These are phyloP conservation scores for Trichophyton verrucosum DNA, from an alignment of 2,329 filamentous ascomycete genomes.

Conservation along the genomic window DNA sequence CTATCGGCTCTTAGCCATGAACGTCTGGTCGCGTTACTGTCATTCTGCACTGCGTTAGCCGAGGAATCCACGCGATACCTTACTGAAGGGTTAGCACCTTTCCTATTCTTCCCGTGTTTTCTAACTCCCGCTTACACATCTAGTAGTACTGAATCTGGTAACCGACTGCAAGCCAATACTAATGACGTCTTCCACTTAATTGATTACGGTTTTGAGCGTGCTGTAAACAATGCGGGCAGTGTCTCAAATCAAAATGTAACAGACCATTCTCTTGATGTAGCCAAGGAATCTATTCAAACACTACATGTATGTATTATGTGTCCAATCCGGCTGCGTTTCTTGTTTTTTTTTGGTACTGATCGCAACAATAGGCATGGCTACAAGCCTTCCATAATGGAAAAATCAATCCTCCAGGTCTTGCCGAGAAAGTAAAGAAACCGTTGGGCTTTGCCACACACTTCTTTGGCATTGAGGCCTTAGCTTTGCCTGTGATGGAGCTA, in stretches of 20 bases:
- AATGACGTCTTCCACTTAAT: slow-evolving; percentile 27
- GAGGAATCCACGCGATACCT: slow-evolving; percentile 25
- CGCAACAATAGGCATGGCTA: slow-evolving; percentile 11
- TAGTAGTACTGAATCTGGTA: slow-evolving; percentile 10
- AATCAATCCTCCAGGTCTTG: slow-evolving; percentile 6
- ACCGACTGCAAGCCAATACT: slow-evolving; percentile 22
- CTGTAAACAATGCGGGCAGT: slow-evolving; percentile 18
- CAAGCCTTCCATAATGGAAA: slow-evolving; percentile 9
- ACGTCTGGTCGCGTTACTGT: slow-evolving; percentile 25
- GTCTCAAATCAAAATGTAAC: slow-evolving; percentile 14
- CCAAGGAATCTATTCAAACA: slow-evolving; percentile 25
- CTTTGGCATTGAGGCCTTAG: slow-evolving; percentile 19
- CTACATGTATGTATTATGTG: slow-evolving; percentile 23
- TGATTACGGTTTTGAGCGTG: slow-evolving; percentile 25
- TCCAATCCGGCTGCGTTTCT: not conserved
- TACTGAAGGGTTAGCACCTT: slow-evolving; percentile 6
- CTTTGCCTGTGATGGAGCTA: slow-evolving; percentile 23
- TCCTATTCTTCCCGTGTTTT: not conserved
- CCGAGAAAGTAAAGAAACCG: slow-evolving; percentile 3
- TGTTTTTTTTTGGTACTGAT: not conserved
- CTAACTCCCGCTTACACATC: slow-evolving; percentile 2
- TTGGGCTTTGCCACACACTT: slow-evolving; percentile 12
- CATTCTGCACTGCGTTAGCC: slow-evolving; percentile 30
- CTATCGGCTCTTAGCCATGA: slow-evolving; percentile 27
- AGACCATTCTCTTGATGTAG: slow-evolving; percentile 14